Percentiles rank a stretch among this genome's conserved stretches.
phyloP scores from a whole-genome alignment of 2,329 filamentous ascomycete genomes.

The Fusarium mundagurra region DNA sequence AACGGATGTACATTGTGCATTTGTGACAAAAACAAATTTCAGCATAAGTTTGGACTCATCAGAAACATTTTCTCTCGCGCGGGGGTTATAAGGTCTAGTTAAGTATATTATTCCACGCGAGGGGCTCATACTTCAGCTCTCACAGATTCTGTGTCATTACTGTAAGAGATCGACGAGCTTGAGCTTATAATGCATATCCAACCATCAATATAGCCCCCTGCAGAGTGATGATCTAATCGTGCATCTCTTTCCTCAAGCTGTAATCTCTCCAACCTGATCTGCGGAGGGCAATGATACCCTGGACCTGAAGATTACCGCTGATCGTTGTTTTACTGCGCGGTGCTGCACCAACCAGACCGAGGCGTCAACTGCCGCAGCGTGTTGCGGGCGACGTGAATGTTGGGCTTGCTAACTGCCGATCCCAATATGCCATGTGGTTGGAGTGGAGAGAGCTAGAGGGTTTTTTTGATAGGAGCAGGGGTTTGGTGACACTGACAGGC shows the following conservation, averaged over 20 bases:
- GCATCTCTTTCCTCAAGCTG: not conserved
- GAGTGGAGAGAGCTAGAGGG: not conserved
- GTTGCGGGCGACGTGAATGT: not conserved
- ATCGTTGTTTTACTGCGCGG: not conserved
- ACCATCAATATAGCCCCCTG: not conserved
- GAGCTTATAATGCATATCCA: not conserved
- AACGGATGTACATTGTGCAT: not conserved
- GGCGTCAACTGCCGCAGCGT: not conserved
- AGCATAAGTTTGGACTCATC: not conserved
- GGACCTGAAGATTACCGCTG: not conserved
- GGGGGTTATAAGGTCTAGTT: too few relatives aligned
- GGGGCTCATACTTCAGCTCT: not conserved
- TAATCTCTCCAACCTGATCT: not conserved
- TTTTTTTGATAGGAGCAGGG: not conserved
- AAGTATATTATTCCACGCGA: not conserved
- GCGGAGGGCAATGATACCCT: not conserved
- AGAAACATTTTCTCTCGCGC: not conserved
- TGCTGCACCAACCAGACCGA: not conserved
- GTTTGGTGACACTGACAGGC: not conserved
- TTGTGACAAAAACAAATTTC: not conserved
- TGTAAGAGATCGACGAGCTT: not conserved
- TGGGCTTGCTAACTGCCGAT: not conserved
- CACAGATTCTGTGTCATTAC: not conserved
- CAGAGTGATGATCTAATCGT: not conserved
- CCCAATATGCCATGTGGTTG: slow-evolving; percentile 1